These are phyloP conservation scores for Coprinellus micaceus DNA, from an alignment of 768 basidiomycete genomes.

Conservation along the genomic window DNA sequence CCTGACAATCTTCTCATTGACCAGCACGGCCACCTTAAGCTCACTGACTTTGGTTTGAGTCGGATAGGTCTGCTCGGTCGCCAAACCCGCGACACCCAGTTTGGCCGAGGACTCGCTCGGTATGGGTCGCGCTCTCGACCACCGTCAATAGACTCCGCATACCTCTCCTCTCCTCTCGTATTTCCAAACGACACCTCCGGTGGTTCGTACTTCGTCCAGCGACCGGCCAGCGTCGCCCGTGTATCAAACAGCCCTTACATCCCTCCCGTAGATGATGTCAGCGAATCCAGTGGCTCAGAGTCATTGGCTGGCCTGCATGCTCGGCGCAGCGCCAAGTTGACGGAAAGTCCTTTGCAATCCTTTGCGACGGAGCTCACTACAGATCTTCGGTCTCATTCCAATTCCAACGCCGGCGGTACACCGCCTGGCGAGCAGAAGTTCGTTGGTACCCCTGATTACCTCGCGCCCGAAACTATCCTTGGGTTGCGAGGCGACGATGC, in stretches of 20 bases:
- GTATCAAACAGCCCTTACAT: slow-evolving; percentile 64
- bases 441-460: slow-evolving; percentile 96
- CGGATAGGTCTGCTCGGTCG: slow-evolving; percentile 97
- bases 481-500: slow-evolving; percentile 94
- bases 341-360: slow-evolving; percentile 80
- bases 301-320: slow-evolving; percentile 55
- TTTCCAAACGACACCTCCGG: slow-evolving; percentile 47
- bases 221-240: slow-evolving; percentile 57
- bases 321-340: slow-evolving; percentile 44
- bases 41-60: slow-evolving; percentile 97
- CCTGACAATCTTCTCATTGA: slow-evolving; percentile 98
- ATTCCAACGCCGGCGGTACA: slow-evolving; percentile 46
- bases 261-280: slow-evolving; percentile 71
- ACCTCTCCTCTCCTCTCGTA: slow-evolving; percentile 73
- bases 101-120: slow-evolving; percentile 44
- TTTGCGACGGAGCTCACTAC: slow-evolving; percentile 84
- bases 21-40: slow-evolving; percentile 91
- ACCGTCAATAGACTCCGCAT: slow-evolving; percentile 76
- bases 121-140: slow-evolving; percentile 74
- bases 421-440: slow-evolving; percentile 89
- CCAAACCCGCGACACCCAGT: slow-evolving; percentile 75
- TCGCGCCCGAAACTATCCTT: slow-evolving; percentile 93
- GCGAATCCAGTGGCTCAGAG: slow-evolving; percentile 87
- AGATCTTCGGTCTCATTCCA: slow-evolving; percentile 76
- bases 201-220: slow-evolving; percentile 80